Evolutionary conservation across 176 grass and related monocot genomes (phyloP).

Genomic region (Avena eriantha): DNA sequence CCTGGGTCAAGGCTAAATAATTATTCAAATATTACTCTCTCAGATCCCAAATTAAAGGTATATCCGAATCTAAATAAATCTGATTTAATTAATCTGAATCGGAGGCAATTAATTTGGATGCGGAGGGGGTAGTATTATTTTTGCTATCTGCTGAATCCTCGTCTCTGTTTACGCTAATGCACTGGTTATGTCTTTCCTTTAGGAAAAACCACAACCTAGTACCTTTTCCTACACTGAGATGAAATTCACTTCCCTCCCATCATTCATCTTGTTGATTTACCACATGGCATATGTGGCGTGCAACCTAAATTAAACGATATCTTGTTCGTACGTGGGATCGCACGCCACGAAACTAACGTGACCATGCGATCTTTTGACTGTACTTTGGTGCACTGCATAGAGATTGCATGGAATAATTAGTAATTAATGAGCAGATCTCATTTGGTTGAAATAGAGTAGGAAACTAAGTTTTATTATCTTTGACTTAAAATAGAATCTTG

Average conservation of each 20-base stretch:
- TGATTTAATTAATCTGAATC: no score
- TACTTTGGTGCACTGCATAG: background rate
- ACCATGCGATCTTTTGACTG: background rate
- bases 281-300: no score
- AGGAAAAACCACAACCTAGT: background rate
- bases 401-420: background rate
- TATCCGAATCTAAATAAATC: no score
- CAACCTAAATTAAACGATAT: no score
- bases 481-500: background rate
- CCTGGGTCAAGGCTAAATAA: background rate
- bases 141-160: background rate
- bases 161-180: background rate
- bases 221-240: background rate
- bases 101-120: no score
- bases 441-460: background rate
- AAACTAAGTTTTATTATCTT: background rate
- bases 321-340: background rate
- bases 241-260: background rate
- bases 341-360: background rate
- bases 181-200: background rate
- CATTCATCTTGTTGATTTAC: background rate
- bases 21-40: background rate
- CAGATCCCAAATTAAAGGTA: no score
- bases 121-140: background rate
- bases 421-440: background rate